Base-by-base conservation (phyloP, 2,329 filamentous ascomycete genomes). In the Beauveria bassiana region DNA sequence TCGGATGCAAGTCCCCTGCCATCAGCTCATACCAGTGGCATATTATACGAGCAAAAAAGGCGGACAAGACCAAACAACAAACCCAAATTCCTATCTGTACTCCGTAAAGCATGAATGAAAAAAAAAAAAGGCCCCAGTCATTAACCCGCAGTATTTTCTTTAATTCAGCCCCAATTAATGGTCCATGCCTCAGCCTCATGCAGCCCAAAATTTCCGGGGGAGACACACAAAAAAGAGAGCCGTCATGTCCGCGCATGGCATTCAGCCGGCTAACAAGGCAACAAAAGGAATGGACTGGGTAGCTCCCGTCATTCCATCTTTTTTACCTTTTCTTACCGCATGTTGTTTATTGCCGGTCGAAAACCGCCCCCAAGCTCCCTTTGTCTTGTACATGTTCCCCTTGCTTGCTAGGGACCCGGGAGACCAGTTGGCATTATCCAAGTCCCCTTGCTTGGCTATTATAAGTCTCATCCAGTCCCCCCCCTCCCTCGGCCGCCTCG, bases 181-280 rank as follows among this genome's bases (percentile, higher is more conserved):
- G 16, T 38, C 38, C 38, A 52, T 52, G 34, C 34, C 34, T 40
- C 57, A 59, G 57, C 57, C 57, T 60, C 57, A 60, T 53, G 40
- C 57, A 60, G 26, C 57, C 57, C 49, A 28, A 40, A 28, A 40
- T 40, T 38, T 22, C 24, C n/a, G 45, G 38, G 47, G 47, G 31
- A 45, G 38, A 38, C 31, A 46, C 43, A 49, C n/a, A 22, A 22
- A 22, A 49, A 16, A 38, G 22, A 49, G 34, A 18, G 49, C 20
- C 18, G 10, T 9, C 47, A 22, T 22, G 22, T 16, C 47, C 0
- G 52, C 49, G 49, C 57, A 42, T 52, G 57, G 47, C 47, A 53
- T 60, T 60, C 57, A 60, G 49, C 57, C 57, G 26, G 49, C 57
- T 16, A 38, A 16, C 34, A 43, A 52, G 34, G 49, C 40, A 31